Evolutionary conservation across 768 basidiomycete genomes (phyloP).

Genomic region (Antrodiella citrinella): DNA sequence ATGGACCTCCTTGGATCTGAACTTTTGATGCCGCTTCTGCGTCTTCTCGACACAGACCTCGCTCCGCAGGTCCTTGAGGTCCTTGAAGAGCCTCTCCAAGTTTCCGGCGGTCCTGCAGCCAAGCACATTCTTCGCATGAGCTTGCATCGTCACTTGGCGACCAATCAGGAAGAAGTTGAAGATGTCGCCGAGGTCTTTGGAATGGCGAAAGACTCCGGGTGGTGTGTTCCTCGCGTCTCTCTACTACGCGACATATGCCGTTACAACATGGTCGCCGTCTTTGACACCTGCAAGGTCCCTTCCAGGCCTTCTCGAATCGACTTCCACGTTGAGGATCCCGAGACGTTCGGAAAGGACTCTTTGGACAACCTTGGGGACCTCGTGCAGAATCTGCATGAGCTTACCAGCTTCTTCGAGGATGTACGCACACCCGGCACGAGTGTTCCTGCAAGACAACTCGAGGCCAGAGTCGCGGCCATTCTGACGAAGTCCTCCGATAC

Average conservation of each 20-base stretch:
- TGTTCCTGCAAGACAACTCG: slow-evolving; percentile 34
- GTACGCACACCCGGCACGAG: background rate
- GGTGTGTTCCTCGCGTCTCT: slow-evolving; percentile 73
- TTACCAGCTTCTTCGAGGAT: slow-evolving; percentile 67
- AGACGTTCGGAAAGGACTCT: slow-evolving; percentile 17
- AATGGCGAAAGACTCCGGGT: slow-evolving; percentile 74
- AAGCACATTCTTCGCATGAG: slow-evolving; percentile 91
- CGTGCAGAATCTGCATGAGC: slow-evolving; percentile 68
- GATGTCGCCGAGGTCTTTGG: slow-evolving; percentile 71
- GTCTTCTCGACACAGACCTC: slow-evolving; percentile 81
- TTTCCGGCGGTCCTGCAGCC: slow-evolving; percentile 69
- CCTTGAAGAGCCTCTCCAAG: slow-evolving; percentile 82
- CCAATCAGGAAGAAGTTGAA: slow-evolving; percentile 38
- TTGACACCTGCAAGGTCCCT: slow-evolving; percentile 72
- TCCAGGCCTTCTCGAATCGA: slow-evolving; percentile 64
- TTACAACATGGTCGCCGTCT: slow-evolving; percentile 76
- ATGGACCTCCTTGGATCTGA: slow-evolving; percentile 76
- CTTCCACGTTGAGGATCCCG: slow-evolving; percentile 57
- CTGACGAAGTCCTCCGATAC: slow-evolving; percentile 69
- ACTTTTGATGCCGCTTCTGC: slow-evolving; percentile 82
- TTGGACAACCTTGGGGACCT: slow-evolving; percentile 66
- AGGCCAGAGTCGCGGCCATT: slow-evolving; percentile 76
- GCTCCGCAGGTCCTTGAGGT: slow-evolving; percentile 84
- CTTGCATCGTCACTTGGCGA: slow-evolving; percentile 51
- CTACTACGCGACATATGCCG: slow-evolving; percentile 55